Percentiles rank a stretch among this genome's conserved stretches.
phyloP scores from a whole-genome alignment of 805 yeast genomes.

The Clavispora fructus region DNA sequence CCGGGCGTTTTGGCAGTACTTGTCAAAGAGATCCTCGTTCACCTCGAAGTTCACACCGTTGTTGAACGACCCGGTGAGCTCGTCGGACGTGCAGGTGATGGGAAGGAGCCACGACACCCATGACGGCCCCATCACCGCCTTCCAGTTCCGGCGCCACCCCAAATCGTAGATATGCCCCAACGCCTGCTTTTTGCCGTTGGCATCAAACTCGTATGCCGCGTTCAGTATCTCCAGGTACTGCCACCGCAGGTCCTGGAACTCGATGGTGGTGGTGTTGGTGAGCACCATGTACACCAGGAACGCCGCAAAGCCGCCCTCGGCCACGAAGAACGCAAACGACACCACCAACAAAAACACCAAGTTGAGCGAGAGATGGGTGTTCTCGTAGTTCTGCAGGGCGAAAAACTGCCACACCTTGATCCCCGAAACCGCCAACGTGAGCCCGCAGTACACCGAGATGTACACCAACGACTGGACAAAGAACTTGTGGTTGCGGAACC shows the following conservation, averaged over 20 bases:
- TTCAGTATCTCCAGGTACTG: conserved; percentile 33
- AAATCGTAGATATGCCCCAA: conserved; percentile 72
- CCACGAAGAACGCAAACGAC: conserved; percentile 47
- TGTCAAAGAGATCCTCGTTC: conserved; percentile 37
- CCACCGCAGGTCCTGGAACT: conserved; percentile 55
- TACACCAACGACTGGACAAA: conserved; percentile 70
- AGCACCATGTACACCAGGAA: conserved; percentile 57
- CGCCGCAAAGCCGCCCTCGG: conserved; percentile 43
- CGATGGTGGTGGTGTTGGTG: conserved; percentile 75
- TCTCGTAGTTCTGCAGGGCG: conserved; percentile 28
- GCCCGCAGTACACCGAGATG: conserved; percentile 41
- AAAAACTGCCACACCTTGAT: conserved; percentile 47
- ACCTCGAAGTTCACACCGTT: conserved; percentile 52
- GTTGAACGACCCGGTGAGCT: conserved; percentile 15
- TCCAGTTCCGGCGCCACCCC: conserved; percentile 62
- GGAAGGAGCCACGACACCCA: conserved; percentile 75
- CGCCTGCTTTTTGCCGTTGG: conserved; percentile 34
- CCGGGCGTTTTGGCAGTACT: conserved; percentile 35
- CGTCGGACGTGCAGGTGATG: conserved; percentile 15
- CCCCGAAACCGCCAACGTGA: conserved; percentile 38
- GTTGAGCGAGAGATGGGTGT: conserved; percentile 46
- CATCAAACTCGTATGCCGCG: conserved; percentile 31
- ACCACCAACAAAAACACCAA: conserved; percentile 58
- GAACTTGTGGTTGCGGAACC: conserved; percentile 72
- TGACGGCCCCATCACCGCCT: conserved; percentile 63